Base-by-base conservation (phyloP, 345 rosid genomes). In the Capsella bursapastoris region DNA sequence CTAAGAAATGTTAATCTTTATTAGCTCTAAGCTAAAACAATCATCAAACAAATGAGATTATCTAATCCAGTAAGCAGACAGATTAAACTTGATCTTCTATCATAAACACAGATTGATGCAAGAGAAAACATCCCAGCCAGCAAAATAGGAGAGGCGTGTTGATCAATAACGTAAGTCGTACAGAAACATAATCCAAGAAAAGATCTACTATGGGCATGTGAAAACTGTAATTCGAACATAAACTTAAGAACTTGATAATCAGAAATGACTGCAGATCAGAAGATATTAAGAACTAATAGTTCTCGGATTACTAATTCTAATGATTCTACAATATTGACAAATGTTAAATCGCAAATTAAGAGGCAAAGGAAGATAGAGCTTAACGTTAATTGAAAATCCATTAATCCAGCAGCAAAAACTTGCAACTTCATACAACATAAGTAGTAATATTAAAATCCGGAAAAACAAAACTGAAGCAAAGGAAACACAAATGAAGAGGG, bases 381-480 rank as follows among this genome's bases (percentile, higher is more conserved):
- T 41, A 18, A 0, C 8, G 35, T 18, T 34, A 4, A 47, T 0
- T 37, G 50, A 57, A 45, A 47, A 47, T 70, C 31, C 57, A 58
- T 45, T 47, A 45, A 59, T 70, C 74, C 74, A 58, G 59, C 13
- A 58, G 12, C 15, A 57, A 44, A 44, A 18, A 25, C 58, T 22
- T 47, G 38, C 15, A 70, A 58, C 47, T 22, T 9, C 47, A 58
- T 48, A 69, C 64, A 44, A 7, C 64, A 57, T 34, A 12, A 38
- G 4, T 8, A 58, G 38, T 58, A 22, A 0, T 22, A 58, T 15
- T 55, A 43, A 57, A 44, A 32, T 47, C 64, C 5, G 14, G 15
- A 10, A 10, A 11, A 18, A 18, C 18, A 18, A 18, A 18, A 18
- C 18, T 18, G 18, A 18, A 71, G 14, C 58, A 60, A 59, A 61